phyloP scores from a whole-genome alignment of 441 rosid genomes.

The Pelargonium exstipulatum region DNA sequence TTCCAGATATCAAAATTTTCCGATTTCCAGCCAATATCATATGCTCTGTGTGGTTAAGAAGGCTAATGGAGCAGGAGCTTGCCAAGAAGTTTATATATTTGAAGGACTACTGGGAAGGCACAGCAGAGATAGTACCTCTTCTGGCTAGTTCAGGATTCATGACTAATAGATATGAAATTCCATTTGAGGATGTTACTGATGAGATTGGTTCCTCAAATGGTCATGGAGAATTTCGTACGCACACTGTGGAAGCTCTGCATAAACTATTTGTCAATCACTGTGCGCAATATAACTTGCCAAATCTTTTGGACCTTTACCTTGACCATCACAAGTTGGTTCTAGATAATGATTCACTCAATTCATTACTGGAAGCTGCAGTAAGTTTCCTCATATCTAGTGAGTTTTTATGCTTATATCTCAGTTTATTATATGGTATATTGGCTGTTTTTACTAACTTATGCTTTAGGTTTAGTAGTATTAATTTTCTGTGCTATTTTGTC shows the following conservation, averaged over 20 bases:
- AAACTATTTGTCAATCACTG: conserved; percentile 62
- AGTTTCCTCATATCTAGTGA: conserved; percentile 42
- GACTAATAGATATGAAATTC: conserved; percentile 37
- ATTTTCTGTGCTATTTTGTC: not conserved
- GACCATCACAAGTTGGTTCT: conserved; percentile 67
- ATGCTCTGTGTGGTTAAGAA: conserved; percentile 73
- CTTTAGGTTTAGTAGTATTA: not conserved
- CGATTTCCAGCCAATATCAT: conserved; percentile 47
- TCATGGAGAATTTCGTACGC: conserved; percentile 35
- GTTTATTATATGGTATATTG: conserved; percentile 1
- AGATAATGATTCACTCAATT: conserved; percentile 50
- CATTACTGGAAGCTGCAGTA: conserved; percentile 78
- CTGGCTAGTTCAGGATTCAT: conserved; percentile 81
- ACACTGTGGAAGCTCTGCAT: conserved; percentile 58
- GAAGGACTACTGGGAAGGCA: conserved; percentile 87
- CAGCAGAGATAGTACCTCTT: conserved; percentile 62
- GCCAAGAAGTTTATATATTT: conserved; percentile 72
- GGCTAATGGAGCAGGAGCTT: conserved; percentile 79
- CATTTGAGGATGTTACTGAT: conserved; percentile 39
- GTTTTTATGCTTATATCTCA: conserved; percentile 18
- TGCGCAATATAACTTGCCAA: conserved; percentile 68
- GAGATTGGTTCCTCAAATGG: conserved; percentile 36
- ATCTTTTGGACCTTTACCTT: conserved; percentile 89
- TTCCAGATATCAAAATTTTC: conserved; percentile 74
- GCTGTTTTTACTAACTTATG: not conserved